Evolutionary conservation across 2,329 filamentous ascomycete species (phyloP).

Genomic region (Aspergillus ibericus): DNA sequence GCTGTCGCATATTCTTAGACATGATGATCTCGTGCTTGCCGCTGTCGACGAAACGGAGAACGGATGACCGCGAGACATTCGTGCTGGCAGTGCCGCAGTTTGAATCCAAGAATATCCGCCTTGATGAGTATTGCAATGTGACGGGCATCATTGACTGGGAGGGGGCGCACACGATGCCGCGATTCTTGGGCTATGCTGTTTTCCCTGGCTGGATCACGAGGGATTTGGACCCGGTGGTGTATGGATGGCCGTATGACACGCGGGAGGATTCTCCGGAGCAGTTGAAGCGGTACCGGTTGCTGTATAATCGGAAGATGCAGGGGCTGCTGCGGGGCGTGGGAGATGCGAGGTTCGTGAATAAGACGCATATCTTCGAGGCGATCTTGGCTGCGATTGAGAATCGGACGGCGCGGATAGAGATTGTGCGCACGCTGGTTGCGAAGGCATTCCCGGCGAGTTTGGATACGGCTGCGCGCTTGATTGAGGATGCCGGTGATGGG

Average conservation of each 20-base stretch:
- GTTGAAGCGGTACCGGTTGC: neutral
- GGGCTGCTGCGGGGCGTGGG: neutral
- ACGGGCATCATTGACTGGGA: conserved; percentile 4
- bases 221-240: neutral
- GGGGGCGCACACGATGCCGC: conserved; percentile 4
- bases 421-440: neutral
- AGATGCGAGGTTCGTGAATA: neutral
- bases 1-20: conserved; percentile 1
- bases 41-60: neutral
- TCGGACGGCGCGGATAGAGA: neutral
- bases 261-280: neutral
- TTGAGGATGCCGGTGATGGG: neutral
- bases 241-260: neutral
- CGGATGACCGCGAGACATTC: neutral
- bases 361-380: neutral
- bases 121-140: neutral
- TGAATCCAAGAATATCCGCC: neutral
- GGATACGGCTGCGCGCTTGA: neutral
- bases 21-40: conserved; percentile 3
- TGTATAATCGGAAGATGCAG: conserved; percentile 5
- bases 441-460: neutral
- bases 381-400: neutral
- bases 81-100: neutral
- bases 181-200: neutral
- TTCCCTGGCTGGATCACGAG: conserved; percentile 2